Conservation (phyloP, 768 basidiomycete genomes). For the Lenzites betulinus region DNA sequence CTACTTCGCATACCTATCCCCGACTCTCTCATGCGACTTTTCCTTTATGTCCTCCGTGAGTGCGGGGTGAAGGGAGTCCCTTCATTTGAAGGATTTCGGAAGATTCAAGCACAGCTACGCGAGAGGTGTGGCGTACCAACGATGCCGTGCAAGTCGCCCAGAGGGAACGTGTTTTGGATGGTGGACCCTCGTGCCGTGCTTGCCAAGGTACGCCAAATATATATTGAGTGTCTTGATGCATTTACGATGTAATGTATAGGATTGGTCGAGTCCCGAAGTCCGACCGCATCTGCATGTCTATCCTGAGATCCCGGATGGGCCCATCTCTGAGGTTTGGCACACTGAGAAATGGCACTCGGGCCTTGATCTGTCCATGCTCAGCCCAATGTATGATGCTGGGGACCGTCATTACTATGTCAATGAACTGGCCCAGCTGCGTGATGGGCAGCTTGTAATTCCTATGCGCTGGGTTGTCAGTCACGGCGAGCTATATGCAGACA, state of each 20-base stretch:
- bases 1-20: conserved; percentile 12
- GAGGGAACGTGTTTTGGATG: conserved; percentile 18
- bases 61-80: conserved; percentile 13
- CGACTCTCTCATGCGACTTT: not conserved
- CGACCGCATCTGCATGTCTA: conserved; percentile 19
- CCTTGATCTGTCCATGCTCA: conserved; percentile 2
- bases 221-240: not conserved
- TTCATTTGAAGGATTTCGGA: conserved; percentile 6
- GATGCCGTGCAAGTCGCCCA: not conserved
- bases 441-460: conserved; percentile 22
- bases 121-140: not conserved
- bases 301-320: conserved; percentile 15
- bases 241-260: conserved; percentile 4
- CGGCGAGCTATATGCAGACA: conserved; percentile 3
- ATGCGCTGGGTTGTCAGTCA: conserved; percentile 14
- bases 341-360: conserved; percentile 10
- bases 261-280: conserved; percentile 18
- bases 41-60: conserved; percentile 14
- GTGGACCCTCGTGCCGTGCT: not conserved
- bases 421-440: conserved; percentile 10
- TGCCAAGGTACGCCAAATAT: not conserved
- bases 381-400: conserved; percentile 18
- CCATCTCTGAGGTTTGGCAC: conserved; percentile 22
- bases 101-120: conserved; percentile 4
- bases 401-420: conserved; percentile 19